Conservation (phyloP, 129 eudicot species). For the Sambucus nigra region DNA sequence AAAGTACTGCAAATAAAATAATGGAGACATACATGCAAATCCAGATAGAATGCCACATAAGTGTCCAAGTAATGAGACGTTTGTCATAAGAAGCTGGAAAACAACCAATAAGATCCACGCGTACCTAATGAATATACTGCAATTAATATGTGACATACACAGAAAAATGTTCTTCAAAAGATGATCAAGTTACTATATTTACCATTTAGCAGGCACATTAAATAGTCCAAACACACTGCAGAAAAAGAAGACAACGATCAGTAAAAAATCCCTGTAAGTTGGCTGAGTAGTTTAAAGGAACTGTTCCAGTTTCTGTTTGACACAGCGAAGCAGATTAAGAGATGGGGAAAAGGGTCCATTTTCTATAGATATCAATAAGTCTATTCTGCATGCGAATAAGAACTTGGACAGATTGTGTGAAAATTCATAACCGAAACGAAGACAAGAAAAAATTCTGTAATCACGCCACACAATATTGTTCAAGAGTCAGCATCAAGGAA, state of each 20-base stretch:
- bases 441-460: background rate
- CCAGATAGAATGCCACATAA: constrained; percentile 97
- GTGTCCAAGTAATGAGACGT: constrained; percentile 94
- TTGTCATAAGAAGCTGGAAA: constrained; percentile 83
- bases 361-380: too few species aligned
- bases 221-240: constrained; percentile 97
- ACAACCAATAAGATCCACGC: constrained; percentile 75
- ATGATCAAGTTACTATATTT: constrained; percentile 13
- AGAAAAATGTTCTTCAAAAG: background rate
- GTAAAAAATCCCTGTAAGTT: background rate
- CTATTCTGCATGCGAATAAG: too few species aligned
- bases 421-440: too few species aligned
- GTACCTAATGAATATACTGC: constrained; percentile 39
- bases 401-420: too few species aligned
- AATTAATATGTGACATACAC: background rate
- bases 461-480: background rate
- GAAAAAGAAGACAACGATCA: constrained; percentile 11
- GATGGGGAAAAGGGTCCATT: background rate
- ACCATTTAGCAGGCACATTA: constrained; percentile 91
- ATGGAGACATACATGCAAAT: constrained; percentile 63
- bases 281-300: background rate
- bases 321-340: background rate
- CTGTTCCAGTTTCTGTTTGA: background rate
- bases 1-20: background rate
- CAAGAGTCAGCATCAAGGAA: constrained; percentile 2